Evolutionary conservation across 208 protist species (phyloP).

Genomic region (Leptomonas pyrrhocoris): DNA sequence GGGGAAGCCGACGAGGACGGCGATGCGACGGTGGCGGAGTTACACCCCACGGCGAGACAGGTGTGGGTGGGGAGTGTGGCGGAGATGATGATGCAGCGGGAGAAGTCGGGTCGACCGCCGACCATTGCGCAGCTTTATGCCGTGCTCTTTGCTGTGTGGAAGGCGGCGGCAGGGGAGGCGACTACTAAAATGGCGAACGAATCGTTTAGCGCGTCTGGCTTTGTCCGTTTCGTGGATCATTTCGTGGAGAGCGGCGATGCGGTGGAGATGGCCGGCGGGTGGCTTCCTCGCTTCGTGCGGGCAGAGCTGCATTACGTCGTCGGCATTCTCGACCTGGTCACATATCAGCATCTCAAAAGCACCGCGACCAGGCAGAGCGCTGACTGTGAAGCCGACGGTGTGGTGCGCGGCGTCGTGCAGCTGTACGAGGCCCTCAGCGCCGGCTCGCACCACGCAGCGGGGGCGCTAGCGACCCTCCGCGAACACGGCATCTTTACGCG

Average conservation of each 20-base stretch:
- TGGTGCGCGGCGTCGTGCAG: conserved; percentile 24
- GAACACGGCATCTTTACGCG: conserved; percentile 66
- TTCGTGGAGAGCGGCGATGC: conserved; percentile 25
- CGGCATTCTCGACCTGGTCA: conserved; percentile 25
- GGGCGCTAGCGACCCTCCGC: conserved; percentile 58
- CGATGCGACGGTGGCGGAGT: background rate
- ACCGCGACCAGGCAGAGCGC: background rate
- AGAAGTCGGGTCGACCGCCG: conserved; percentile 20
- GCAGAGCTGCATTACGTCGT: conserved; percentile 38
- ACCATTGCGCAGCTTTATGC: conserved; percentile 42
- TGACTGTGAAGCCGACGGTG: background rate
- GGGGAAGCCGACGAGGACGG: background rate
- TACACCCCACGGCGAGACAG: background rate
- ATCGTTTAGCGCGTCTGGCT: conserved; percentile 11
- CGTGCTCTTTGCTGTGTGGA: conserved; percentile 32
- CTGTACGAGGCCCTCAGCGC: conserved; percentile 50
- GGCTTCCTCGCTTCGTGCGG: conserved; percentile 16
- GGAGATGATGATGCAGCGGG: conserved; percentile 32
- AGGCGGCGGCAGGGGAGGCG: background rate
- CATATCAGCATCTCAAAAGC: background rate
- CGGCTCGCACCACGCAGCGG: conserved; percentile 59
- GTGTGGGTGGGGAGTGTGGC: conserved; percentile 19
- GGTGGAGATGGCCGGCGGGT: conserved; percentile 1
- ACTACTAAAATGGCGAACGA: background rate
- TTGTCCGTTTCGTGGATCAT: conserved; percentile 18